These are phyloP conservation scores for Lachnellula cervina DNA, from an alignment of 2,329 filamentous ascomycete genomes.

Conservation along the genomic window DNA sequence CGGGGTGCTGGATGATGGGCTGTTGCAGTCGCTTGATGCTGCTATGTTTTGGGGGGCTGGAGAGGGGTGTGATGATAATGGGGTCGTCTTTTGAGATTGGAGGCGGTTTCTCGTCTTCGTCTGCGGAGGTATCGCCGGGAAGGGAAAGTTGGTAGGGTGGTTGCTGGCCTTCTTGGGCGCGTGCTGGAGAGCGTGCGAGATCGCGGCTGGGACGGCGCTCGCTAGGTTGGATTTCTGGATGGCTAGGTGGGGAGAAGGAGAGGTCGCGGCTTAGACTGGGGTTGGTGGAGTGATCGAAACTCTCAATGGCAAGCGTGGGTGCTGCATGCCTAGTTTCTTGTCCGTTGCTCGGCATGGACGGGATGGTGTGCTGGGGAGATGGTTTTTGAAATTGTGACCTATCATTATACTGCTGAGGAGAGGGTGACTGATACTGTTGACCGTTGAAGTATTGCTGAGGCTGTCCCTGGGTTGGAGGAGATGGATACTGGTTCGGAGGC, in stretches of 20 bases:
- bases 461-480: slow-evolving; percentile 1
- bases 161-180: slow-evolving; percentile 25
- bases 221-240: background rate
- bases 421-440: background rate
- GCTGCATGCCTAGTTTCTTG: background rate
- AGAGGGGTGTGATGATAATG: background rate
- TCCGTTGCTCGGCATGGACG: background rate
- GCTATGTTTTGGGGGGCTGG: background rate
- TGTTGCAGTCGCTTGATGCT: slow-evolving; percentile 17
- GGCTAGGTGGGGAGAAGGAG: background rate
- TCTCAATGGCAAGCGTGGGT: background rate
- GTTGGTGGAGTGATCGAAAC: background rate
- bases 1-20: slow-evolving; percentile 21
- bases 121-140: slow-evolving; percentile 13
- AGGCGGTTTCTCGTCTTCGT: slow-evolving; percentile 11
- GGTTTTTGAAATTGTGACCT: background rate
- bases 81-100: slow-evolving; percentile 9
- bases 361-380: background rate
- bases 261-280: background rate
- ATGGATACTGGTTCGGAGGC: background rate
- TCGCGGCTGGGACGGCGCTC: slow-evolving; percentile 17
- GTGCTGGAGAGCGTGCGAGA: slow-evolving; percentile 28
- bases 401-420: background rate
- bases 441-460: background rate
- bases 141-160: slow-evolving; percentile 29